Evolutionary conservation across 164 flowering plant species (phyloP), one percentile per base, ranked within the genome.

Genomic region (Vitis rotundifolia): DNA sequence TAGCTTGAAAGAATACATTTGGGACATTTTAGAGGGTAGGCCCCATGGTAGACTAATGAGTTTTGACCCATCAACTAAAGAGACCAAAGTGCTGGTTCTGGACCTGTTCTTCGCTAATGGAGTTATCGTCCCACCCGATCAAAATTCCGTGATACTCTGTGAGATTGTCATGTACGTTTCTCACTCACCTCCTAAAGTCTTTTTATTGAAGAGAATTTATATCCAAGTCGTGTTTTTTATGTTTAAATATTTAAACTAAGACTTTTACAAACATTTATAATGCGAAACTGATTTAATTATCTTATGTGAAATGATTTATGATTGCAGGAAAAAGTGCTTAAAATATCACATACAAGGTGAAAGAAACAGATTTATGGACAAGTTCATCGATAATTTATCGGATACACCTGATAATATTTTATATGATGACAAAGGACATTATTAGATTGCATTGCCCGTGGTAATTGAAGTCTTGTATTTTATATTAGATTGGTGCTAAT

Each of bases 101-200:
- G 85, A 87, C 69, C 88, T 95, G 59, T 91, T 91, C 80, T 95
- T 91, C 49, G 85, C 97, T 6, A 95, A 95, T 68, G 99, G 99
- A 3, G 89, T 95, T 19, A 86, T 84, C 0, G 67, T 93, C 67
- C 87, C 98, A 0, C 90, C 96, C 0, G 77, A 84, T 68, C 92
- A 91, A 51, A 69, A 63, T 28, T 84, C 53, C 28, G 81, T 90
- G 7, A 61, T 93, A 73, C 87, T 84, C 76, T 91, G 99, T 22
- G 99, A 95, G 77, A 86, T 91, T 16, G 19, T 63, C 16, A 9
- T 89, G 98, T 95, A 80, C 0, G 76, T 71, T 16, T 8, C 8
- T 18, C 11, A 50, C 6, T 13, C 29, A 9, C 15, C 5, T 8
- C 1, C 9, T 28, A 22, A 37, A 22, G 31, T 59, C 1, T 37